A percentile compares a stretch with the other conserved stretches of the same genome.
Evolutionary conservation across 2,329 filamentous ascomycete genomes (phyloP).

Genomic region (Hypoxylon sp.): DNA sequence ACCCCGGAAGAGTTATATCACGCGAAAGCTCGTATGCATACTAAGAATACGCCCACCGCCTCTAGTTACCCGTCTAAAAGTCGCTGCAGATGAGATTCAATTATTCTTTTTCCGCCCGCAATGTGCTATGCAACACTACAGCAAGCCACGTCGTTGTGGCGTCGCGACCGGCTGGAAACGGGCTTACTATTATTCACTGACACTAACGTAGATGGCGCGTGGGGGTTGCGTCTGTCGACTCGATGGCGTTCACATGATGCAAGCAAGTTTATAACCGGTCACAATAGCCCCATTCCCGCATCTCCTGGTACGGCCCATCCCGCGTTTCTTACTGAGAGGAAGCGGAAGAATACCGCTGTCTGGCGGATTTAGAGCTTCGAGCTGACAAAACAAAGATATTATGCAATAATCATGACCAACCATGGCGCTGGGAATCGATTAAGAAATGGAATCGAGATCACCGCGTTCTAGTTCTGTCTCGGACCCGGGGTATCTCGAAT

Average conservation of each 20-base stretch:
- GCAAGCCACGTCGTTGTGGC: conserved; percentile 33
- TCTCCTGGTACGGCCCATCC: conserved; percentile 14
- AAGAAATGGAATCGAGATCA: conserved; percentile 32
- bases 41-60: conserved; percentile 17
- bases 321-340: conserved; percentile 9
- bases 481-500: conserved; percentile 34
- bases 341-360: conserved; percentile 27
- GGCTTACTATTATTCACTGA: conserved; percentile 28
- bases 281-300: conserved; percentile 16
- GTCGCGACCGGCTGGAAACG: conserved; percentile 25
- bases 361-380: conserved; percentile 9
- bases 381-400: conserved; percentile 19
- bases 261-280: conserved; percentile 26
- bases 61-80: conserved; percentile 12
- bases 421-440: conserved; percentile 33
- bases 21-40: conserved; percentile 28
- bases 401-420: conserved; percentile 27
- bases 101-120: conserved; percentile 23
- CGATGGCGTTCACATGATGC: conserved; percentile 12
- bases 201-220: conserved; percentile 24
- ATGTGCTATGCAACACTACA: conserved; percentile 15
- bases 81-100: conserved; percentile 12
- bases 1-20: conserved; percentile 35
- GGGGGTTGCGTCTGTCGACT: conserved; percentile 27
- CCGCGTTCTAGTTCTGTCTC: conserved; percentile 21